A percentile compares a stretch with the other conserved stretches of the same genome.
Evolutionary conservation across 805 yeast species (phyloP).

Genomic region (Ogataea methanolica): DNA sequence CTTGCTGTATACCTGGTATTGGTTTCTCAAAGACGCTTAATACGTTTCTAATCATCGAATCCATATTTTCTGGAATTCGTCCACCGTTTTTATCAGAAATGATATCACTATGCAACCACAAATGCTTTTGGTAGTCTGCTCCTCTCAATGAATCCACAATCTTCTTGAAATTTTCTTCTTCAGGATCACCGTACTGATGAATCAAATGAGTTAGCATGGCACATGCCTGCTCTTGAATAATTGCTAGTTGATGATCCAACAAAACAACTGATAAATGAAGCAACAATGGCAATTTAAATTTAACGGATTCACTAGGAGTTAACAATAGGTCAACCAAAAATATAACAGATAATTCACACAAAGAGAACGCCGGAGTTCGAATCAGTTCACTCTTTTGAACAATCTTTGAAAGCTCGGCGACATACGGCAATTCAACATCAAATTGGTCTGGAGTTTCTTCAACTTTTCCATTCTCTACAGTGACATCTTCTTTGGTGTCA

Average conservation of each 20-base stretch:
- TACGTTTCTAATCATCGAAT: slow-evolving; percentile 58
- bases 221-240: slow-evolving; percentile 82
- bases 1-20: slow-evolving; percentile 54
- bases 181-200: slow-evolving; percentile 51
- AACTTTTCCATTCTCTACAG: slow-evolving; percentile 1
- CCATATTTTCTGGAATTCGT: slow-evolving; percentile 84
- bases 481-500: slow-evolving; percentile 6
- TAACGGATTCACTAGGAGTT: slow-evolving; percentile 58
- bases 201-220: slow-evolving; percentile 69
- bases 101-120: slow-evolving; percentile 89
- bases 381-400: slow-evolving; percentile 42
- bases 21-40: slow-evolving; percentile 46
- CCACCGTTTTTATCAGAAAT: slow-evolving; percentile 74
- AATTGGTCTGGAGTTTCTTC: too few relatives aligned
- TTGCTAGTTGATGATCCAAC: slow-evolving; percentile 78
- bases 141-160: slow-evolving; percentile 55
- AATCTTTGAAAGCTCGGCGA: slow-evolving; percentile 61
- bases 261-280: slow-evolving; percentile 77
- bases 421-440: slow-evolving; percentile 50
- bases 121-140: slow-evolving; percentile 40
- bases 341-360: slow-evolving; percentile 82
- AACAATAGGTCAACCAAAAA: slow-evolving; percentile 78
- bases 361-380: slow-evolving; percentile 66
- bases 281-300: slow-evolving; percentile 60
- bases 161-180: slow-evolving; percentile 49